Base-by-base conservation (phyloP, 2,329 filamentous ascomycete species). In the Ascochyta pisi region DNA sequence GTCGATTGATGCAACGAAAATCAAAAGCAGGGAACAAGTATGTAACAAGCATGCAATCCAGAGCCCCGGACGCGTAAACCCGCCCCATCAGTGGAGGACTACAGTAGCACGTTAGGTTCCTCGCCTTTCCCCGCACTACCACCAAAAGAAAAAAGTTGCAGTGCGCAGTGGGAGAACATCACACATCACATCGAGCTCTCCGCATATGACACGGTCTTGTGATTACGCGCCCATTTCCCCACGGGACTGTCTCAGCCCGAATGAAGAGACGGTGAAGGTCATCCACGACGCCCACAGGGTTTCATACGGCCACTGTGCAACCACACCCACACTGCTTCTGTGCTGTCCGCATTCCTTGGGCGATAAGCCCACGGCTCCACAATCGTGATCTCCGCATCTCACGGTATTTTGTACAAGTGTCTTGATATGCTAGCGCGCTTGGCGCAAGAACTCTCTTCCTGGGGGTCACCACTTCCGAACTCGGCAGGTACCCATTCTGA, bases 1-100 rank as follows among this genome's bases (percentile, higher is more conserved):
- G 62, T 60, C 65, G 57, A 65, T 62, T 70, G 70, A 67, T 66
- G 69, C 66, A 67, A 70, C 50, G 50, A 58, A 55, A 55, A 61
- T 46, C 51, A 54, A n/a, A 26, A 45, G 47, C 53, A 61, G 61
- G 63, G 62, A 54, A 58, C 54, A 62, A 55, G 57, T 50, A 64
- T 39, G 58, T 57, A 47, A 34, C 15, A 42, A 38, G 19, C 10
- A 31, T 47, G 41, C 48, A 62, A 60, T 54, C 62, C 64, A 61
- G 41, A 54, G 48, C 40, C 29, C 27, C 55, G 61, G 62, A 49
- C 50, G 34, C 52, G 50, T 41, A 46, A 44, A 38, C 47, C 38
- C 46, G 38, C 35, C 34, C 34, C 35, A 42, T 27, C 23, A 19
- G 22, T 33, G 19, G 37, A 50, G 41, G 40, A 50, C 46, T 29